Percentiles rank a stretch among this genome's conserved stretches.
phyloP scores from a whole-genome alignment of 495 filamentous ascomycete genomes.

The Tuber microsphaerosporum region DNA sequence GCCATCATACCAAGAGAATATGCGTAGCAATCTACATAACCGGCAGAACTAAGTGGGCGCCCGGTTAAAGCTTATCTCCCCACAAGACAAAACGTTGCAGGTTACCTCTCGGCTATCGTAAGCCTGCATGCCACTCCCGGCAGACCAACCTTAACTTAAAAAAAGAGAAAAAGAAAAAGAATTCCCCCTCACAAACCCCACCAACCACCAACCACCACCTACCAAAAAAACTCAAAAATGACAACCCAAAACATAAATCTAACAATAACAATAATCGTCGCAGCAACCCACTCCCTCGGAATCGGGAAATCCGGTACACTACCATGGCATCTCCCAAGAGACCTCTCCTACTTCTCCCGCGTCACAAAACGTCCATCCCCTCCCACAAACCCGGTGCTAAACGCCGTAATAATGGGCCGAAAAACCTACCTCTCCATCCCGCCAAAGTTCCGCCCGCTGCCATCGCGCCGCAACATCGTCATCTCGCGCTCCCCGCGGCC shows the following conservation, averaged over 20 bases:
- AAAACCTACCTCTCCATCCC: conserved; percentile 93
- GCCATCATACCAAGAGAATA: background rate
- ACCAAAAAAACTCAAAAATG: conserved; percentile 36
- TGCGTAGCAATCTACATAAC: background rate
- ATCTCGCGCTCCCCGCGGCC: conserved; percentile 50
- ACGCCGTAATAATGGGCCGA: conserved; percentile 92
- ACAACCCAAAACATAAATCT: conserved; percentile 53
- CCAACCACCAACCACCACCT: background rate
- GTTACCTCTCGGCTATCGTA: background rate
- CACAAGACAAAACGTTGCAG: background rate
- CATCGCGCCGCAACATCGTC: conserved; percentile 69
- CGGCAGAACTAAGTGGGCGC: background rate
- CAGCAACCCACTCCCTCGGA: conserved; percentile 59
- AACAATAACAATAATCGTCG: conserved; percentile 70
- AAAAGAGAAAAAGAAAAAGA: background rate
- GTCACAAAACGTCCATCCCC: conserved; percentile 60
- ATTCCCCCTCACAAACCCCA: background rate
- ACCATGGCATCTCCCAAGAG: conserved; percentile 82
- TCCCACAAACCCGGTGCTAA: conserved; percentile 43
- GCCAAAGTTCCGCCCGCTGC: conserved; percentile 64
- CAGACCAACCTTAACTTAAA: background rate
- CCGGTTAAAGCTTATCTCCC: background rate
- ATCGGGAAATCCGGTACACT: conserved; percentile 74
- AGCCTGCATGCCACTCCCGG: background rate
- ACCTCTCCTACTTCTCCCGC: conserved; percentile 91